Base-by-base conservation (phyloP, 2,329 filamentous ascomycete genomes). In the Talaromyces islandicus region DNA sequence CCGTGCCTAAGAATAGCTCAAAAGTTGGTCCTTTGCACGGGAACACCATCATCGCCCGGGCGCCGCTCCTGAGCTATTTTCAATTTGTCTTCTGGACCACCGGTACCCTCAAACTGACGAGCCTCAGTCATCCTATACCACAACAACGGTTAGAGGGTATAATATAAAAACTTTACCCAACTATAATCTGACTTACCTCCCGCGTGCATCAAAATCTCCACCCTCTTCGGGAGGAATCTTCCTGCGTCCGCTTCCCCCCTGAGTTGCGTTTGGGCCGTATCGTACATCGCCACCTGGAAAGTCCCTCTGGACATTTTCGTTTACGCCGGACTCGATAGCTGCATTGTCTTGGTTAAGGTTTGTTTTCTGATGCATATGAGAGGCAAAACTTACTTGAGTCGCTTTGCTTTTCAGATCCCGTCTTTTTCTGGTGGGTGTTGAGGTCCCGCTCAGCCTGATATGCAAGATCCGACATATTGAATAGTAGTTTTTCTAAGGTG, bases 181-280 rank as follows among this genome's bases (percentile, higher is more conserved):
- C 63, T 61, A n/a, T 51, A 60, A 62, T 32, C 32, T 21, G 10
- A 60, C 73, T 67, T 58, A 76, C 73, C 73, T 66, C 60, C 73
- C 70, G 29, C 72, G 69, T 60, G 71, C 73, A 64, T 77, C 74
- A 14, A 66, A 65, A 41, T 64, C 70, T 7, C 77, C 77, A 46
- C 77, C 77, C 60, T 79, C 75, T 24, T 77, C 72, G 25, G 73
- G 69, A 9, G 74, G 75, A 30, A 78, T 75, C 9, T 72, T 70
- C 54, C 69, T 73, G 63, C 72, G 72, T 61, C 77, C 68, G 50
- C 75, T 75, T 12, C 70, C 71, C 3, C 75, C 70, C 5, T 70
- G 66, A 24, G 65, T 68, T 7, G 72, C 66, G 7, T 63, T 68
- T 46, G 67, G 70, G 53, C 76, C 77, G 35, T 75, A 76, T 52